Evolutionary conservation across 2,329 filamentous ascomycete genomes (phyloP), one percentile per base, ranked within the genome.

Genomic region (Alternaria panax): DNA sequence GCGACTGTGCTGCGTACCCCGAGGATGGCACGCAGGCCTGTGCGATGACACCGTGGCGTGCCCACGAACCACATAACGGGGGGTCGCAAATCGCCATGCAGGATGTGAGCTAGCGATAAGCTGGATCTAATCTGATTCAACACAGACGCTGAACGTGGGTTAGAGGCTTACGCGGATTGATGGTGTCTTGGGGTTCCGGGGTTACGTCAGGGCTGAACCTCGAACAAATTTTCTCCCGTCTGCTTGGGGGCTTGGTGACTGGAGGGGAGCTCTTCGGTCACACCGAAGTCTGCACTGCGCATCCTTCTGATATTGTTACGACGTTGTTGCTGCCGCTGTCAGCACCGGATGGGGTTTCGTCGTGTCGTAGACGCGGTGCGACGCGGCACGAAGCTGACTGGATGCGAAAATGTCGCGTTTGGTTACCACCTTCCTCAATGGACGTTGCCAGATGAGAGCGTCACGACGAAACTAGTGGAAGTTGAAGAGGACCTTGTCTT

Each of bases 51-150:
- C 12, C 57, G 46, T 51, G 45, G 52, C 45, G 30, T 38, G 20
- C 45, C 45, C 24, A 20, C 32, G 52, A 45, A 51, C 52, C 30
- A 47, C 25, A n/a, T 32, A 5, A 18, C 36, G 16, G 57, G 16
- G 57, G 36, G 27, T 34, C 30, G 11, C 11, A 34, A 14, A 6
- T 12, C 30, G 14, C 47, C 5, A 2, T 42, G n/a, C 54, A 54
- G 43, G 8, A n/a, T 12, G 24, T 4, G 3, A 8, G 5, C 18
- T 51, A 27, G 45, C 34, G 48, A 59, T 51, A 41, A 53, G 46
- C 11, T 24, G 14, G 40, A 64, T 64, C 59, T 64, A 54, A 64
- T 64, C 62, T 50, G 62, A 62, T 60, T 24, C 18, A 7, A 8
- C 5, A 12, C 14, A 18, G 41, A 25, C 28, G 22, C n/a, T 40